Conservation (phyloP, 75 land plant genomes). For the Sequoia sempervirens region DNA sequence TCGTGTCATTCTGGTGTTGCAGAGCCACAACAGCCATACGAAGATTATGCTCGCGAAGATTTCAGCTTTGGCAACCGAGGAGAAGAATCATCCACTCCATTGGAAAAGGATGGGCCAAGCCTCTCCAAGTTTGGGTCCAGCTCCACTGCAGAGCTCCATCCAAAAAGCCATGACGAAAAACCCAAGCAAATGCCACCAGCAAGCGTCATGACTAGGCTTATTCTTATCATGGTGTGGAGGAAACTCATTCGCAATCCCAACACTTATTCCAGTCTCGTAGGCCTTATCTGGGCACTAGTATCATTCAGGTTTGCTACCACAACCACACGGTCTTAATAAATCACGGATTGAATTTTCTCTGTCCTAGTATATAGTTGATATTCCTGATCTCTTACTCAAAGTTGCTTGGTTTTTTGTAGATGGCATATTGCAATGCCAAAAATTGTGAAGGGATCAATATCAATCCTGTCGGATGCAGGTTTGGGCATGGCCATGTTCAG, state of each 20-base stretch:
- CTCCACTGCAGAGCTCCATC: conserved; percentile 79
- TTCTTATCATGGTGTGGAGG: conserved; percentile 94
- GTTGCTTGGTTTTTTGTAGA: conserved; percentile 26
- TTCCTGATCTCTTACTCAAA: not conserved
- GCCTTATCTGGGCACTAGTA: conserved; percentile 85
- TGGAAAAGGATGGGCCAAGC: conserved; percentile 51
- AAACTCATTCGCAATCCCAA: conserved; percentile 95
- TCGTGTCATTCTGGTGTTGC: not conserved
- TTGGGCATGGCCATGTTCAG: conserved; percentile 98
- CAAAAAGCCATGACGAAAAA: conserved; percentile 41
- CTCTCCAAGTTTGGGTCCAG: conserved; percentile 68
- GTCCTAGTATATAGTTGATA: not conserved
- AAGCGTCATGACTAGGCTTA: conserved; percentile 88
- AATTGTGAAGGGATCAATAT: conserved; percentile 62
- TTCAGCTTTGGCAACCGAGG: conserved; percentile 85
- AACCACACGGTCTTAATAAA: not conserved
- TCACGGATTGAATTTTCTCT: not conserved
- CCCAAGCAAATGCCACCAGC: conserved; percentile 80
- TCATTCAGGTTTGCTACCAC: conserved; percentile 58
- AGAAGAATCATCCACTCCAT: conserved; percentile 10
- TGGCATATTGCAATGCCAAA: conserved; percentile 83
- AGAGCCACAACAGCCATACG: conserved; percentile 20
- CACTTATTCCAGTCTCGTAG: conserved; percentile 91
- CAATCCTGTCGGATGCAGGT: conserved; percentile 89
- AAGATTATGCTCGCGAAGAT: conserved; percentile 66